These are phyloP conservation scores for Candida sakaeoensis DNA, from an alignment of 805 yeast species.

Conservation along the genomic window DNA sequence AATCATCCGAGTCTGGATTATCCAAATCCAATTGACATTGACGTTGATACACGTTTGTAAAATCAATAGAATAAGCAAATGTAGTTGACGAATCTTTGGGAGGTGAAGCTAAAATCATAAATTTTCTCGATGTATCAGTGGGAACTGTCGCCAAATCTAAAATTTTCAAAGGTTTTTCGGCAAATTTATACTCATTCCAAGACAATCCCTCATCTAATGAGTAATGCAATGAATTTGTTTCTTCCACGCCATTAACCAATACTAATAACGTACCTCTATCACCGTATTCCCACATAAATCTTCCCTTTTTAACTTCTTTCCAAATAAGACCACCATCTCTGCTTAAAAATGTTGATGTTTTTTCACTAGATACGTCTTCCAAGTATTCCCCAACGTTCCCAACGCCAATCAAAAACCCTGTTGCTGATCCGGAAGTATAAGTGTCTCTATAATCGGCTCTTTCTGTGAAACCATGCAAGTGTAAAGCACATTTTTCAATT, in stretches of 20 bases:
- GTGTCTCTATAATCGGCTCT: slow-evolving; percentile 80
- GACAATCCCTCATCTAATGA: slow-evolving; percentile 77
- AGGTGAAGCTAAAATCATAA: slow-evolving; percentile 54
- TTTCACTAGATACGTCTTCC: slow-evolving; percentile 30
- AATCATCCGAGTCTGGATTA: slow-evolving; percentile 38
- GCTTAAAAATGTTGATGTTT: slow-evolving; percentile 66
- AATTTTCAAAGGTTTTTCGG: slow-evolving; percentile 52
- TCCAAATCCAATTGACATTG: slow-evolving; percentile 44
- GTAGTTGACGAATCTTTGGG: slow-evolving; percentile 39
- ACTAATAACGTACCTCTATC: slow-evolving; percentile 89
- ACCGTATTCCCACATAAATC: slow-evolving; percentile 91
- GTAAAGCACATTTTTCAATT: slow-evolving; percentile 66
- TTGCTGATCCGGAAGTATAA: slow-evolving; percentile 82
- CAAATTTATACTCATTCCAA: slow-evolving; percentile 68
- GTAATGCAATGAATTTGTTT: slow-evolving; percentile 57
- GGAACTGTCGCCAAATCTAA: slow-evolving; percentile 87
- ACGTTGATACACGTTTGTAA: slow-evolving; percentile 29
- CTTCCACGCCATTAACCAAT: slow-evolving; percentile 55
- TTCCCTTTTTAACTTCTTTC: slow-evolving; percentile 73
- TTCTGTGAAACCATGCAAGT: slow-evolving; percentile 89
- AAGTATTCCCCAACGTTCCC: slow-evolving; percentile 82
- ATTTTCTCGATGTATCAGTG: slow-evolving; percentile 79
- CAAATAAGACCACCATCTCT: slow-evolving; percentile 91
- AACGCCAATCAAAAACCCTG: slow-evolving; percentile 85
- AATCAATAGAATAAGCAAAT: slow-evolving; percentile 38